phyloP scores from a whole-genome alignment of 768 basidiomycete genomes.

The Pleurotus sapidus region DNA sequence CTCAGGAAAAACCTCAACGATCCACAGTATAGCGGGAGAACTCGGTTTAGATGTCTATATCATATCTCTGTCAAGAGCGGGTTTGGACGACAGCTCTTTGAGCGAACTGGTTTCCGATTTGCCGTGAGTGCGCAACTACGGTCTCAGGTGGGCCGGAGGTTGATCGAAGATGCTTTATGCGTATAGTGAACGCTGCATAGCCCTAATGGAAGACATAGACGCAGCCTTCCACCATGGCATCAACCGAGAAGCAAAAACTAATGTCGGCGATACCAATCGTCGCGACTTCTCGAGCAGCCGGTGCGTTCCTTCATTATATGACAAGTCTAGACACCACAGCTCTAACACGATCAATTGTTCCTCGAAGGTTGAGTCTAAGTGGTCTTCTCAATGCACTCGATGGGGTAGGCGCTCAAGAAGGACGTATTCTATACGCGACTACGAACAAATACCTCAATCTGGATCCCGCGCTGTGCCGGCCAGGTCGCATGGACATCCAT shows the following conservation, averaged over 20 bases:
- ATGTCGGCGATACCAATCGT: constrained; percentile 11
- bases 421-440: constrained; percentile 69
- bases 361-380: constrained; percentile 49
- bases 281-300: not conserved
- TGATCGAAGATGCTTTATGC: constrained; percentile 76
- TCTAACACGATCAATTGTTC: too few relatives aligned
- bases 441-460: constrained; percentile 61
- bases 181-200: constrained; percentile 52
- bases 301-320: constrained; percentile 1
- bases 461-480: constrained; percentile 62
- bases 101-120: constrained; percentile 49
- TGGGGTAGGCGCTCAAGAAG: constrained; percentile 67
- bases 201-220: constrained; percentile 75
- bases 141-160: constrained; percentile 30
- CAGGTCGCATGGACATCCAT: constrained; percentile 69
- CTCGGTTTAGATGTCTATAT: constrained; percentile 66
- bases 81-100: constrained; percentile 55
- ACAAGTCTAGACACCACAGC: too few relatives aligned
- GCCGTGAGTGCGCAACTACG: constrained; percentile 26
- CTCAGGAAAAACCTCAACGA: constrained; percentile 69
- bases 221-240: constrained; percentile 47
- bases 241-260: constrained; percentile 18
- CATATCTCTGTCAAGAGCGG: constrained; percentile 52
- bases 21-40: constrained; percentile 69
- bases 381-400: constrained; percentile 70